Conservation (phyloP, 2,329 filamentous ascomycete genomes). For the Fusarium nematophilum region DNA sequence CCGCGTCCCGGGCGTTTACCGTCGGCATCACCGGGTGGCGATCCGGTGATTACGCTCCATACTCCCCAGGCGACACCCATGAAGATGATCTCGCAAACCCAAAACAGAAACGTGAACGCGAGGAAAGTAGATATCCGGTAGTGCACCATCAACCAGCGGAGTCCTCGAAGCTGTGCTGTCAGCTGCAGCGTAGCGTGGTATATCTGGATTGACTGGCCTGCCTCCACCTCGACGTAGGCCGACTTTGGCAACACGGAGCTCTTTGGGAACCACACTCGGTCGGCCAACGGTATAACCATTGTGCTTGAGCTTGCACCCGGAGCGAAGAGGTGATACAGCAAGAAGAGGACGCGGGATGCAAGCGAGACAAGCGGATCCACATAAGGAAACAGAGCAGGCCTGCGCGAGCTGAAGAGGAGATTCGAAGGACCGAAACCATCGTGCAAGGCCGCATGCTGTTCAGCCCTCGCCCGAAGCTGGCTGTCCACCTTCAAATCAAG, state of each 20-base stretch:
- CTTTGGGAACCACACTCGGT: slow-evolving; percentile 72
- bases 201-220: slow-evolving; percentile 77
- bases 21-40: slow-evolving; percentile 15
- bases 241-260: slow-evolving; percentile 56
- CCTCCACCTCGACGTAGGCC: slow-evolving; percentile 74
- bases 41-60: slow-evolving; percentile 54
- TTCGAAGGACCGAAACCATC: slow-evolving; percentile 50
- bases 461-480: slow-evolving; percentile 42
- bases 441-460: slow-evolving; percentile 46
- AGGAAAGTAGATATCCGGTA: slow-evolving; percentile 78
- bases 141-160: slow-evolving; percentile 89
- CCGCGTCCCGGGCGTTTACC: slow-evolving; percentile 18
- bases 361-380: slow-evolving; percentile 74
- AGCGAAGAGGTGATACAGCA: slow-evolving; percentile 77
- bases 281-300: slow-evolving; percentile 77
- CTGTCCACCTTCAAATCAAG: slow-evolving; percentile 57
- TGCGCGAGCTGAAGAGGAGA: slow-evolving; percentile 72
- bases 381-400: slow-evolving; percentile 85
- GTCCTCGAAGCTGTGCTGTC: slow-evolving; percentile 78
- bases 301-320: slow-evolving; percentile 71
- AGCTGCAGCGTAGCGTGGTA: slow-evolving; percentile 78
- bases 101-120: slow-evolving; percentile 78
- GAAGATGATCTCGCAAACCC: slow-evolving; percentile 77
- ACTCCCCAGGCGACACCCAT: slow-evolving; percentile 73
- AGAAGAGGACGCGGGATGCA: slow-evolving; percentile 68